These are phyloP conservation scores for Ophiostoma tasmaniense DNA, from an alignment of 2,329 filamentous ascomycete species.

Conservation along the genomic window DNA sequence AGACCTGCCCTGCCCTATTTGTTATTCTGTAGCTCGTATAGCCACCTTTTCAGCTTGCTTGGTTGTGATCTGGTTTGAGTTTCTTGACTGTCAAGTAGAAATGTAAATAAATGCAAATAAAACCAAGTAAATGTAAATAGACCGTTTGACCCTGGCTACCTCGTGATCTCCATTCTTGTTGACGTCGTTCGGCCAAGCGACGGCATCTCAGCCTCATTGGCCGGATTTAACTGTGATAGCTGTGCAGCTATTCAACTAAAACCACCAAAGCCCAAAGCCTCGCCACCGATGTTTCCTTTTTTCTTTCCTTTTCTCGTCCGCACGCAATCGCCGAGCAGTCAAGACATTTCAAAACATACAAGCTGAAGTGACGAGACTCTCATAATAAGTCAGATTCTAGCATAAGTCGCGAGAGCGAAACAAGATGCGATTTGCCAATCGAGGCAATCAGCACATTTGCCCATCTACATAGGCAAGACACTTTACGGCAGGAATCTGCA, in stretches of 20 bases:
- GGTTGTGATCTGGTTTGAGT: neutral
- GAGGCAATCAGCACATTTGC: too few species aligned
- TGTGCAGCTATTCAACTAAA: neutral
- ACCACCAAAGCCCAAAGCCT: neutral
- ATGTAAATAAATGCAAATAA: neutral
- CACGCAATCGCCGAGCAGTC: neutral
- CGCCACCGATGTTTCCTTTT: neutral
- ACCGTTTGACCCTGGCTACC: neutral
- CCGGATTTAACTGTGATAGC: neutral
- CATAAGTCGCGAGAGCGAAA: neutral
- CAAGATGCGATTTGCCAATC: neutral
- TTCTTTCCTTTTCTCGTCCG: neutral
- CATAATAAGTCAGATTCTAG: neutral
- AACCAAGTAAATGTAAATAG: neutral
- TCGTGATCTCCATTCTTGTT: neutral
- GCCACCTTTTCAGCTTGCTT: neutral
- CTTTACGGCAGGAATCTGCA: neutral
- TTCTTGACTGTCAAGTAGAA: neutral
- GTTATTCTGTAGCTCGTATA: neutral
- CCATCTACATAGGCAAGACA: neutral
- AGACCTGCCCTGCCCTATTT: neutral
- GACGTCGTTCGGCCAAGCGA: neutral
- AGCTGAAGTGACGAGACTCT: neutral
- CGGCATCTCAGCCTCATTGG: neutral
- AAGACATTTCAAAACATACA: neutral